Percentiles rank a stretch among this genome's conserved stretches.
Evolutionary conservation across 768 basidiomycete species (phyloP).

Genomic region (Hortiboletus flavorubellus): DNA sequence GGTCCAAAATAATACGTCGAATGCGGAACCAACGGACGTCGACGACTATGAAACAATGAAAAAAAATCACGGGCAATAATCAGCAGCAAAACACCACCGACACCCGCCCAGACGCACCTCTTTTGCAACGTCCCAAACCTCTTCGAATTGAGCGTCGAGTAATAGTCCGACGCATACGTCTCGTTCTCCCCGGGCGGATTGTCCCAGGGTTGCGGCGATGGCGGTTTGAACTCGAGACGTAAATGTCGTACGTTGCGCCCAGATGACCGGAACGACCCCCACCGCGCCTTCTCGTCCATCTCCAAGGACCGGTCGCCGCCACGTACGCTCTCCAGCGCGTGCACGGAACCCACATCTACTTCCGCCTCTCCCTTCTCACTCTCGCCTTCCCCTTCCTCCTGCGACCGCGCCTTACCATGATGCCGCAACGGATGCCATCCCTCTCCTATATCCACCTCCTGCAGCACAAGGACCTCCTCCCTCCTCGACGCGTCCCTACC

Average conservation of each 20-base stretch:
- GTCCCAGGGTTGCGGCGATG: constrained; percentile 70
- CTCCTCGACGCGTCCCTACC: constrained; percentile 9
- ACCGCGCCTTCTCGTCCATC: constrained; percentile 28
- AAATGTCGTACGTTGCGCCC: constrained; percentile 41
- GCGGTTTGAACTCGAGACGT: constrained; percentile 45
- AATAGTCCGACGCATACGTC: constrained; percentile 32
- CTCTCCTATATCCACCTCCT: constrained; percentile 25
- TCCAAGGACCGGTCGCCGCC: constrained; percentile 9
- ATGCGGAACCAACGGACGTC: constrained; percentile 59
- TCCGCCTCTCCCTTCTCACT: constrained; percentile 5
- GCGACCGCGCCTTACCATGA: constrained; percentile 8
- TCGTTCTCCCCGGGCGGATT: constrained; percentile 44
- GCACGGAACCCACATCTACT: constrained; percentile 15
- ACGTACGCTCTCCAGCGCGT: constrained; percentile 10
- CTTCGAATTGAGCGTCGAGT: constrained; percentile 41
- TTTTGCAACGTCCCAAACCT: constrained; percentile 44
- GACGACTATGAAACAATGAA: constrained; percentile 25
- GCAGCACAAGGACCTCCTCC: constrained; percentile 20
- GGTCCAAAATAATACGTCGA: constrained; percentile 86
- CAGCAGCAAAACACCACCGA: not conserved
- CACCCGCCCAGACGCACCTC: constrained; percentile 33
- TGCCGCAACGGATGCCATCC: constrained; percentile 27
- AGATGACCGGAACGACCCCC: constrained; percentile 18
- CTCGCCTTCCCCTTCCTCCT: constrained; percentile 1
- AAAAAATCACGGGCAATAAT: constrained; percentile 19